Evolutionary conservation across 2,329 filamentous ascomycete species (phyloP), one percentile per base, ranked within the genome.

Genomic region (Trichoderma arundinaceum): DNA sequence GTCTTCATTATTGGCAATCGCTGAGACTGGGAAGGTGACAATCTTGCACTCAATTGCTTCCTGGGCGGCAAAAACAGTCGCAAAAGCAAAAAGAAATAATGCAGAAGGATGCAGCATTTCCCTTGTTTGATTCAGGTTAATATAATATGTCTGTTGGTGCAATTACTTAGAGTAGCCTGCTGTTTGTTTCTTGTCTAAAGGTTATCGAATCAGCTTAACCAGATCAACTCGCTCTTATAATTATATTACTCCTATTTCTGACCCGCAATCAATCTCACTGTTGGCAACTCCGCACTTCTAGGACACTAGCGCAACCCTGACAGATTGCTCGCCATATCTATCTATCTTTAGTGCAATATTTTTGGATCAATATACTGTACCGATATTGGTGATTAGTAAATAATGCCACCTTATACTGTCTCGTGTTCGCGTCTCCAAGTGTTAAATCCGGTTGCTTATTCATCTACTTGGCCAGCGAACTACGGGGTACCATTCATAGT

Each of bases 31-130:
- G 19, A 59, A 48, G 32, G 48, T 15, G n/a, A 59, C 43, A 1
- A 49, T 59, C 10, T 59, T 44, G 32, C 56, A 59, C 13, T 59
- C 32, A 22, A 59, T 32, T 44, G 56, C 41, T 33, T 43, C 43
- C n/a, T 28, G 28, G 8, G 41, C 41, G 17, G 56, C 41, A 49
- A 41, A 59, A 38, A 32, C 28, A 48, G 56, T 41, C 43, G 56
- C 41, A 15, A 49, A 28, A 19, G 38, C 28, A 8, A 52, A 7
- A 8, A 28, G 22, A 52, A 15, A 22, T 17, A 52, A 10, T 2
- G 48, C n/a, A 10, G 33, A n/a, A 1, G 48, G 33, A 9, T 22
- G n/a, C 32, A 22, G 48, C 48, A 52, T 52, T 35, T 52, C 8
- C 33, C 48, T 52, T 1, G 1, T 10, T 52, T 19, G 0, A n/a